Conservation (phyloP, 352 stramenopile genomes). For the Globisporangium viniferum region DNA sequence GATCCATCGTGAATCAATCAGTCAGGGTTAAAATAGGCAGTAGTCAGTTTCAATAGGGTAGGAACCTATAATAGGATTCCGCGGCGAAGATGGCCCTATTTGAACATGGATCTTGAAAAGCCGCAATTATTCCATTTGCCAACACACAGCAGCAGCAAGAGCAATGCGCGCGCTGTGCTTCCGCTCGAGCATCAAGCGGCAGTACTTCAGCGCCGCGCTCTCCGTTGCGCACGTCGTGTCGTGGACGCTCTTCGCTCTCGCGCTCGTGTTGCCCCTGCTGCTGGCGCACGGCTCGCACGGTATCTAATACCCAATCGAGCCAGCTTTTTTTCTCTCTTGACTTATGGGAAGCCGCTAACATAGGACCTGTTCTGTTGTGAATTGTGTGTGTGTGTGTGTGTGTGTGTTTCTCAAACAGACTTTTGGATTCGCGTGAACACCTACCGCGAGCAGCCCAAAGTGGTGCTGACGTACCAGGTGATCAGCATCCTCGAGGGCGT, state of each 20-base stretch:
- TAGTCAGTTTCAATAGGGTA: not conserved
- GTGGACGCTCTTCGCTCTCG: constrained; percentile 34
- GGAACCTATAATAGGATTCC: not conserved
- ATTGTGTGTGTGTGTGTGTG: not conserved
- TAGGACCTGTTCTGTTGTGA: too few species aligned
- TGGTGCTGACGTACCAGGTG: constrained; percentile 58
- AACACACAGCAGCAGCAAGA: not conserved
- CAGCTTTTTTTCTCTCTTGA: not conserved
- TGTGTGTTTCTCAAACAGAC: constrained; percentile 22
- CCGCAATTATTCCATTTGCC: not conserved
- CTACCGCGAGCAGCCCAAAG: constrained; percentile 60
- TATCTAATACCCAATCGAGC: constrained; percentile 11
- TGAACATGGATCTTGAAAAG: constrained; percentile 1
- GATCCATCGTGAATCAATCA: too few species aligned
- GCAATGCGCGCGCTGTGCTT: constrained; percentile 54
- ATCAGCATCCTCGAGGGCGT: constrained; percentile 59
- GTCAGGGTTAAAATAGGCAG: too few species aligned
- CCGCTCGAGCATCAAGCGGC: constrained; percentile 40
- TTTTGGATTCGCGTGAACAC: constrained; percentile 62
- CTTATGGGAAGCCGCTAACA: too few species aligned
- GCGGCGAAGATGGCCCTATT: not conserved
- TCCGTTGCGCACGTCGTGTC: constrained; percentile 55
- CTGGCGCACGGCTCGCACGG: constrained; percentile 54
- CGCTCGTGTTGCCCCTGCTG: constrained; percentile 48
- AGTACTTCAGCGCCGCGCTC: constrained; percentile 52